phyloP scores from a whole-genome alignment of 169 alveolate species.

The Miamiensis avidus region DNA sequence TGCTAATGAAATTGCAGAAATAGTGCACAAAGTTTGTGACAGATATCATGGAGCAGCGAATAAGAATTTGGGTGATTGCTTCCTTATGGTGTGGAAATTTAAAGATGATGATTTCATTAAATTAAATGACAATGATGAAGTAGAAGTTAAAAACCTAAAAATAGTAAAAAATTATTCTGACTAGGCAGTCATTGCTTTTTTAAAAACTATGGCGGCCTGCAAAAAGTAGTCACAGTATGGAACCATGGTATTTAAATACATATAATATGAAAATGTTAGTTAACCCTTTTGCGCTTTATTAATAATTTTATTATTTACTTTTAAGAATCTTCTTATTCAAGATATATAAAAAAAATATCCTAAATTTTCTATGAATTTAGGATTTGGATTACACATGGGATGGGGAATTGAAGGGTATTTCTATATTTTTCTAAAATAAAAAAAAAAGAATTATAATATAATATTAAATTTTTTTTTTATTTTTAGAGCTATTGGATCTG shows the following conservation, averaged over 20 bases:
- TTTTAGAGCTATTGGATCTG: constrained; percentile 94
- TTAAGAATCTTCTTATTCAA: background rate
- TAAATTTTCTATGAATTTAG: constrained; percentile 38
- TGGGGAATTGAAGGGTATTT: constrained; percentile 71
- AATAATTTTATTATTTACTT: too few species aligned
- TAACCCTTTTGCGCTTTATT: too few species aligned
- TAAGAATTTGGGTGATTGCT: constrained; percentile 96
- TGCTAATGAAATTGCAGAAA: constrained; percentile 94
- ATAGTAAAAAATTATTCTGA: background rate
- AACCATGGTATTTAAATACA: background rate
- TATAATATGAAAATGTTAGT: background rate
- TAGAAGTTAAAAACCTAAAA: background rate
- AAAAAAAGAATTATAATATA: background rate
- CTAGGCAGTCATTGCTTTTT: constrained; percentile 1
- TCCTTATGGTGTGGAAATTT: constrained; percentile 92
- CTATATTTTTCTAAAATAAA: background rate
- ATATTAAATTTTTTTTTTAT: constrained; percentile 17
- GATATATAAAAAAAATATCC: background rate
- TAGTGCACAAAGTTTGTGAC: constrained; percentile 93
- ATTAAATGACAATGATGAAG: constrained; percentile 10
- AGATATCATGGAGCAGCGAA: constrained; percentile 95
- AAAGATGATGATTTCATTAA: constrained; percentile 7
- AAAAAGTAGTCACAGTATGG: background rate
- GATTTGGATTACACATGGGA: constrained; percentile 64
- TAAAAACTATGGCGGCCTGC: background rate